These are phyloP conservation scores for Barbatosphaeria neglecta DNA, from an alignment of 495 filamentous ascomycete genomes.

Conservation along the genomic window DNA sequence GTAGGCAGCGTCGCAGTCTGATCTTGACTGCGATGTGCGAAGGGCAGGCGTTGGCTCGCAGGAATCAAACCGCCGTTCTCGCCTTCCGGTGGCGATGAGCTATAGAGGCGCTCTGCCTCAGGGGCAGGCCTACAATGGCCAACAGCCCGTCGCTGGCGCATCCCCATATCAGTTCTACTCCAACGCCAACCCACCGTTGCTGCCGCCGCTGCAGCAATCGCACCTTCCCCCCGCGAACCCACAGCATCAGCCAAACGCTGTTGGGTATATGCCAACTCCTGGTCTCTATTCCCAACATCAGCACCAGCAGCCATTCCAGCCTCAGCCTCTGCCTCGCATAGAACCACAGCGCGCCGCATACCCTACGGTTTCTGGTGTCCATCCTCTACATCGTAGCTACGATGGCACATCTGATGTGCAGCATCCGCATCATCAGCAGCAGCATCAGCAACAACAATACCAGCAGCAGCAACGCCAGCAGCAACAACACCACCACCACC, in stretches of 20 bases:
- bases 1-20: neutral
- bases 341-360: too few species aligned
- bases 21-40: neutral
- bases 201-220: too few species aligned
- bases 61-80: neutral
- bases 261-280: neutral
- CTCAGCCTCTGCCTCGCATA: slow-evolving; percentile 9
- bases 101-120: slow-evolving; percentile 32
- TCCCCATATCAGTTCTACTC: neutral
- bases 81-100: slow-evolving; percentile 19
- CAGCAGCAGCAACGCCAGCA: too few species aligned
- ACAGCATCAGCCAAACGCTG: slow-evolving; percentile 6
- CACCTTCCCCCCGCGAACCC: slow-evolving; percentile 4
- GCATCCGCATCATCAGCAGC: too few species aligned
- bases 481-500: too few species aligned
- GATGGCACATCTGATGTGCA: too few species aligned
- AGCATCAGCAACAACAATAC: too few species aligned
- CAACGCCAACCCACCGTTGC: slow-evolving; percentile 5
- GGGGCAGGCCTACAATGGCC: slow-evolving; percentile 29
- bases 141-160: slow-evolving; percentile 13
- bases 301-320: slow-evolving; percentile 13
- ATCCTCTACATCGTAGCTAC: too few species aligned
- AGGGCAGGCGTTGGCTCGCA: neutral
- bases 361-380: too few species aligned
- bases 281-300: slow-evolving; percentile 1